phyloP scores from a whole-genome alignment of 2,329 filamentous ascomycete species.

The Aspergillus pseudoglaucus region DNA sequence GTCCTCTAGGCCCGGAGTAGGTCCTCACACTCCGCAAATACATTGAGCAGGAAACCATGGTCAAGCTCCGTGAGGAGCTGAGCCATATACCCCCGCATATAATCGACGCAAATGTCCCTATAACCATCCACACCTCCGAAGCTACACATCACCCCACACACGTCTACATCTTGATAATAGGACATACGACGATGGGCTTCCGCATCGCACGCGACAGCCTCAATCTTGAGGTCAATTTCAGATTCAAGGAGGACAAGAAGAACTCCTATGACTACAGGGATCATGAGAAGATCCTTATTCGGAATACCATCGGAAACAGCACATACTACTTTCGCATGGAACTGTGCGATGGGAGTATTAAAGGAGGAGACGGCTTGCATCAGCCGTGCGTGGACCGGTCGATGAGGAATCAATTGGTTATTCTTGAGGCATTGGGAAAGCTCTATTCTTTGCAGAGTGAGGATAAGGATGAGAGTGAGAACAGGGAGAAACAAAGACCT shows the following conservation, averaged over 20 bases:
- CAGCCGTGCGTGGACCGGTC: constrained; percentile 48
- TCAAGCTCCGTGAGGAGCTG: constrained; percentile 7
- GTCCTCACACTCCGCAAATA: constrained; percentile 16
- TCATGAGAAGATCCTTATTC: not conserved
- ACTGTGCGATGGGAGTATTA: constrained; percentile 30
- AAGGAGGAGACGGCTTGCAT: constrained; percentile 4
- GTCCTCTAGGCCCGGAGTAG: not conserved
- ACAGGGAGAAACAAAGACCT: constrained; percentile 7
- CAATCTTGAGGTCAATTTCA: not conserved
- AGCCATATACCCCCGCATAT: too few relatives aligned
- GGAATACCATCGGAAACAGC: constrained; percentile 39
- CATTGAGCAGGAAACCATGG: constrained; percentile 15
- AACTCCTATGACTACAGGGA: not conserved
- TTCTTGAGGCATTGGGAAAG: constrained; percentile 52
- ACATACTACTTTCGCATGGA: constrained; percentile 41
- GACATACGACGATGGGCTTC: constrained; percentile 43
- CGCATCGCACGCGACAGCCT: constrained; percentile 50
- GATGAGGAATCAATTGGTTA: constrained; percentile 53
- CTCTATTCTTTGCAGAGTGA: constrained; percentile 8
- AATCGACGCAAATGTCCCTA: constrained; percentile 8
- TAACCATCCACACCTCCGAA: constrained; percentile 33
- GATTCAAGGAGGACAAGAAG: too few relatives aligned
- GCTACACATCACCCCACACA: constrained; percentile 39
- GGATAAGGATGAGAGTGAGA: not conserved
- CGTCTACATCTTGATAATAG: constrained; percentile 51